Conservation (phyloP, 169 alveolate species). For the Toxoplasma gondii region DNA sequence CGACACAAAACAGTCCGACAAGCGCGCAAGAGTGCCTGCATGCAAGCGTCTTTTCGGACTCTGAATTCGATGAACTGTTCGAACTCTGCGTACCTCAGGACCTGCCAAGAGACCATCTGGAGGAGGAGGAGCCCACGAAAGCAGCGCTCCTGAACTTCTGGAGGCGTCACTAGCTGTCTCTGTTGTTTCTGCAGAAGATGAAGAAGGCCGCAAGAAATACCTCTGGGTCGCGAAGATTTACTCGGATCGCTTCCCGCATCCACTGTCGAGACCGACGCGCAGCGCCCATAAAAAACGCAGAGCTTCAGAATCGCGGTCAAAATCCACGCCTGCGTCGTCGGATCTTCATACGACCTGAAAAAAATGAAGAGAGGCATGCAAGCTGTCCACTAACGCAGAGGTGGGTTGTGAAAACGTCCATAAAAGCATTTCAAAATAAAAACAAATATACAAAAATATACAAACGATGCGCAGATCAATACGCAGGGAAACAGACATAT, state of each 20-base stretch:
- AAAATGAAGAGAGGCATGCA: background rate
- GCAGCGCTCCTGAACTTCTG: slow-evolving; percentile 44
- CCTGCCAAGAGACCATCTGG: slow-evolving; percentile 34
- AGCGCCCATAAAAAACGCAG: background rate
- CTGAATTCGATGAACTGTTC: too few species aligned
- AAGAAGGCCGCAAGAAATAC: background rate
- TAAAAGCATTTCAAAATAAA: too few species aligned
- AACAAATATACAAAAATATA: too few species aligned
- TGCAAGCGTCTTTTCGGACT: too few species aligned
- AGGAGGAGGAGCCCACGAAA: slow-evolving; percentile 49
- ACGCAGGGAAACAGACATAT: too few species aligned
- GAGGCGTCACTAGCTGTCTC: slow-evolving; percentile 8
- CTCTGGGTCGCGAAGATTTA: background rate
- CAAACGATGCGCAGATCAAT: too few species aligned
- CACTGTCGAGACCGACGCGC: background rate
- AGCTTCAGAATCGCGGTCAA: slow-evolving; percentile 42
- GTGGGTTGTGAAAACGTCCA: too few species aligned
- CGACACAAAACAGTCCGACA: too few species aligned
- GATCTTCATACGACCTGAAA: slow-evolving; percentile 14
- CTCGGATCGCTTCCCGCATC: background rate
- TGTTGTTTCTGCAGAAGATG: slow-evolving; percentile 50
- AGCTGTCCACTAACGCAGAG: background rate
- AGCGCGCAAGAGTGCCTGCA: too few species aligned
- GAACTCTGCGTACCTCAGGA: slow-evolving; percentile 41
- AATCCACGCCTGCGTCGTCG: slow-evolving; percentile 42